These are phyloP conservation scores for Pleurotus citrinopileatus DNA, from an alignment of 768 basidiomycete species.

Conservation along the genomic window DNA sequence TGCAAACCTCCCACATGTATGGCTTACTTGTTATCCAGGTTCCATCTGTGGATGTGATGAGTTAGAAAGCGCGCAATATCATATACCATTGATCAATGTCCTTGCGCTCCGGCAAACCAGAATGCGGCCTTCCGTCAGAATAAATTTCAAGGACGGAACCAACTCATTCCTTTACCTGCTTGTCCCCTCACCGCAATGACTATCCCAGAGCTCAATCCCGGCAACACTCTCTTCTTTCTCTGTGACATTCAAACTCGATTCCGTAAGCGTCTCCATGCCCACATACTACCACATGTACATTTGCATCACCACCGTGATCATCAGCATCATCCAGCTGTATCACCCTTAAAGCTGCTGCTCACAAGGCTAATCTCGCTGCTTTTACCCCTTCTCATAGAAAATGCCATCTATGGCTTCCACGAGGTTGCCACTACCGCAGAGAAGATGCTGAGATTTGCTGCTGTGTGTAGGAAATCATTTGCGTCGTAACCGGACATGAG, in stretches of 20 bases:
- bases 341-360: background rate
- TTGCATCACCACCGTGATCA: background rate
- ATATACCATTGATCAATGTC: too few species aligned
- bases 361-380: too few species aligned
- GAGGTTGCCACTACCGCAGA: slow-evolving; percentile 64
- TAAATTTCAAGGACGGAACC: too few species aligned
- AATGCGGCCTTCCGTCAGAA: background rate
- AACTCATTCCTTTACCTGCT: too few species aligned
- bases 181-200: slow-evolving; percentile 15
- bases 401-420: slow-evolving; percentile 68
- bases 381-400: too few species aligned
- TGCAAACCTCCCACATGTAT: too few species aligned
- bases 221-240: slow-evolving; percentile 63
- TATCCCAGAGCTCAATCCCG: slow-evolving; percentile 22
- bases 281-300: background rate
- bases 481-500: background rate
- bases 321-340: background rate
- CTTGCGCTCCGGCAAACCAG: background rate
- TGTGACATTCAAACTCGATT: slow-evolving; percentile 85
- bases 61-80: too few species aligned
- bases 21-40: too few species aligned
- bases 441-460: slow-evolving; percentile 77
- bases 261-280: slow-evolving; percentile 32
- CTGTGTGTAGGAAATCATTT: slow-evolving; percentile 37
- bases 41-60: too few species aligned